Conservation (phyloP, 1,284 basidiomycete species). For the Crepidotus sp. region DNA sequence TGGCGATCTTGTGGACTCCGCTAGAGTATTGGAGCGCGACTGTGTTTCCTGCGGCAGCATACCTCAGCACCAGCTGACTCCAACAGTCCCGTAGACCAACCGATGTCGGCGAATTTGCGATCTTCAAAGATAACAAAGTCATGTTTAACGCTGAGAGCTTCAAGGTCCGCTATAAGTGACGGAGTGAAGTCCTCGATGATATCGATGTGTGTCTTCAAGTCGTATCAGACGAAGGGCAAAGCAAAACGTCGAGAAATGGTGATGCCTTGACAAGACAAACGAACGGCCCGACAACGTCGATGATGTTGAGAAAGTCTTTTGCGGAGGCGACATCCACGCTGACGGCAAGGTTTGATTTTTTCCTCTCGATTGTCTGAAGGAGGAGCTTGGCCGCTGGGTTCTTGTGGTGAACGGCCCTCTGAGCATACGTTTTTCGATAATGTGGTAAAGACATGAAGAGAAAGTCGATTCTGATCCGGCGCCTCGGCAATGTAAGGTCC, state of each 20-base stretch:
- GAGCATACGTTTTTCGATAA: conserved; percentile 51
- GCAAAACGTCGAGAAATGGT: conserved; percentile 14
- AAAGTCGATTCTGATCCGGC: background rate
- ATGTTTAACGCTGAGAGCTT: conserved; percentile 68
- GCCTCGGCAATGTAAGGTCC: too few relatives aligned
- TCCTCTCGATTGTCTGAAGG: conserved; percentile 79
- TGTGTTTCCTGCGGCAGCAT: conserved; percentile 71
- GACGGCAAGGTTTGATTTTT: conserved; percentile 89
- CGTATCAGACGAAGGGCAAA: conserved; percentile 19
- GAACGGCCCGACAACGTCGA: conserved; percentile 82
- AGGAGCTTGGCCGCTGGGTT: conserved; percentile 75
- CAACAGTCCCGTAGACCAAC: conserved; percentile 38
- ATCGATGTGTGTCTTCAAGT: conserved; percentile 87
- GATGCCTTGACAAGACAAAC: conserved; percentile 89
- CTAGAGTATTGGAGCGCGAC: conserved; percentile 92
- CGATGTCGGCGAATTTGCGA: conserved; percentile 98
- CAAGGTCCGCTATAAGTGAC: conserved; percentile 64
- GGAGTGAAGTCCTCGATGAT: conserved; percentile 89
- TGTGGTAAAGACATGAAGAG: conserved; percentile 33
- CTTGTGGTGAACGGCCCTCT: conserved; percentile 50
- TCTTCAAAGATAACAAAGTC: conserved; percentile 99
- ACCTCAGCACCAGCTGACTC: conserved; percentile 1
- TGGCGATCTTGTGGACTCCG: conserved; percentile 90
- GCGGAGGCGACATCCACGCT: conserved; percentile 90
- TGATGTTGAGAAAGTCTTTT: conserved; percentile 76